A percentile compares a stretch with the other conserved stretches of the same genome.
phyloP scores from a whole-genome alignment of 495 filamentous ascomycete species.

The Parathielavia hyrcaniae region DNA sequence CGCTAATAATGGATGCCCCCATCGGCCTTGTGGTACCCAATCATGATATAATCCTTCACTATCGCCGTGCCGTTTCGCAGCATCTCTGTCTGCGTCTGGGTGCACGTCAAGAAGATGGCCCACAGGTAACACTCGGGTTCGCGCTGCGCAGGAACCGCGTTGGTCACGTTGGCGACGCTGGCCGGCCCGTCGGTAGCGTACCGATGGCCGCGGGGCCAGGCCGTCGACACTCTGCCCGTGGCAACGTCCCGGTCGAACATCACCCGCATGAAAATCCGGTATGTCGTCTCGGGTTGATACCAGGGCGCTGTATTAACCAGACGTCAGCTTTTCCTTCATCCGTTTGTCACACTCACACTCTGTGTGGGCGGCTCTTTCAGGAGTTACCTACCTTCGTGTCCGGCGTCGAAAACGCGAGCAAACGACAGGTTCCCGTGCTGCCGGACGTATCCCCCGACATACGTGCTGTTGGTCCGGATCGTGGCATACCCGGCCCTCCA shows the following conservation, averaged over 20 bases:
- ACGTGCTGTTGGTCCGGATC: constrained; percentile 43
- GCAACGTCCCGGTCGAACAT: constrained; percentile 50
- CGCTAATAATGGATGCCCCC: neutral
- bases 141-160: neutral
- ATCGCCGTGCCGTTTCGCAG: constrained; percentile 27
- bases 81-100: constrained; percentile 42
- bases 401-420: constrained; percentile 53
- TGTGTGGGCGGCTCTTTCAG: neutral
- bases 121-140: constrained; percentile 17
- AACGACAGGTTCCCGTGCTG: constrained; percentile 60
- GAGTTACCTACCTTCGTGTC: constrained; percentile 35
- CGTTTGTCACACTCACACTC: too few relatives aligned
- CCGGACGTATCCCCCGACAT: constrained; percentile 52
- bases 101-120: constrained; percentile 36
- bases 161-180: neutral
- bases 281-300: constrained; percentile 49
- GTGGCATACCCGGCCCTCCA: constrained; percentile 44
- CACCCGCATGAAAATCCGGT: constrained; percentile 33
- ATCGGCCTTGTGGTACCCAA: constrained; percentile 7
- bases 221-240: constrained; percentile 37
- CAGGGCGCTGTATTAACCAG: constrained; percentile 44
- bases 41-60: constrained; percentile 30
- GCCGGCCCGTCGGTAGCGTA: constrained; percentile 7
- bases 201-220: constrained; percentile 4
- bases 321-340: neutral